Base-by-base conservation (phyloP, 108 stramenopile species). In the Discostella pseudostelligera region DNA sequence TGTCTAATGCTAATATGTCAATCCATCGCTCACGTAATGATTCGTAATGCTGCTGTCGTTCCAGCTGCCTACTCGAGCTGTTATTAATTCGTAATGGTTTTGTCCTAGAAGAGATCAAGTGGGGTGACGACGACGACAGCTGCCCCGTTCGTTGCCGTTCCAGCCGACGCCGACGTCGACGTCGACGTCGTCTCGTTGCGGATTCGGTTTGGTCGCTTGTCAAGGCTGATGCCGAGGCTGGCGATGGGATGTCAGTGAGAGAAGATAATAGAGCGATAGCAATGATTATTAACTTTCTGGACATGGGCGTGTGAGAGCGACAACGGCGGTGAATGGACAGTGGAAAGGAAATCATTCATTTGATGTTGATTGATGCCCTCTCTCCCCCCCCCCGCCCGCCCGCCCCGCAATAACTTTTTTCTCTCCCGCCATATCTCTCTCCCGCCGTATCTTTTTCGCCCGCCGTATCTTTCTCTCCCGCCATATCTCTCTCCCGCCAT, bases 21-120 rank as follows among this genome's bases (percentile, higher is more conserved):
- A 65, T 13, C 71, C 71, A 72, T 64, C 57, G 37, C 28, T 72
- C 71, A 40, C 63, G n/a, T 9, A 70, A 59, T 21, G 57, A 56
- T 36, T 64, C 69, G 5, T 32, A 32, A 4, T 32, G 32, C 32
- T 32, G 32, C 32, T 32, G 32, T 5, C 5, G 32, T 5, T 32
- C n/a, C n/a, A n/a, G 32, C 32, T 24, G 10, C 64, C 8, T 32
- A 3, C 0, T 4, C 29, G 13, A 20, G 26, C 40, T 32, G 24
- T 39, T 54, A 17, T 54, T 54, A 43, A 49, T 72, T 72, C 22
- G 50, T 60, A 22, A 16, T 21, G 9, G 56, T 8, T n/a, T n/a
- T 12, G 12, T 2, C 12, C 9, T 12, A 3, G 9, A 43, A 3
- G 42, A 16, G n/a, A 32, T 32, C n/a, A 8, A n/a, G 42, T 4